Evolutionary conservation across 805 yeast genomes (phyloP), one percentile per base, ranked within the genome.

Genomic region (Helenozyma rhizophorensis): DNA sequence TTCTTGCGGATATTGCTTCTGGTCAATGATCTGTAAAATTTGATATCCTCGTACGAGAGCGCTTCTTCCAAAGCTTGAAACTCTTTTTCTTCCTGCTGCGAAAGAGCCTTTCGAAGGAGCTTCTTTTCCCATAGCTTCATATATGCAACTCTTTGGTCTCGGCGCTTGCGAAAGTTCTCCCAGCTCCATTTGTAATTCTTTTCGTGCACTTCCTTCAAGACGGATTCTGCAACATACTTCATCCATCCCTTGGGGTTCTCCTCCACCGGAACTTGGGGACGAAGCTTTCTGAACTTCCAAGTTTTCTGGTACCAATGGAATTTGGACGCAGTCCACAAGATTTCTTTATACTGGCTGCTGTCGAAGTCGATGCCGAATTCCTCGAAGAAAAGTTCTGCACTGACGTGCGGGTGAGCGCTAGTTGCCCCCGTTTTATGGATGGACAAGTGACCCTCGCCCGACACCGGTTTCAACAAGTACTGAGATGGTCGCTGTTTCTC

Each of bases 311-410:
- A 83, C 75, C 90, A 76, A 42, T 84, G 87, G 51, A 86, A 77
- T 40, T 80, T 78, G 2, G 95, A 84, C 6, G 89, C 78, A 1
- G 95, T 80, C 70, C 84, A 76, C 22, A 94, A 63, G 2, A 86
- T 69, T 51, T 85, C 93, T 25, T 83, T 70, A 55, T 93, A 93
- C 54, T 90, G 97, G 32, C 74, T 73, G 35, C 90, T 79, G 53
- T 90, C 93, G 36, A 93, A 65, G 34, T 82, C 86, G 10, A 94
- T 63, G n/a, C 94, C 83, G 48, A 94, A 80, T 51, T 93, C 95
- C 32, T 89, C 89, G 56, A 89, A 93, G 41, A 80, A 74, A 32
- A 93, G 62, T 39, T 85, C 83, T 0, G 88, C 74, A 24, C 76
- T 72, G 14, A 86, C 70, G 53, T 85, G 93, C 6, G 93, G 93